Evolutionary conservation across 2,329 filamentous ascomycete species (phyloP), one percentile per base, ranked within the genome.

Genomic region (Aspergillus intermedius): DNA sequence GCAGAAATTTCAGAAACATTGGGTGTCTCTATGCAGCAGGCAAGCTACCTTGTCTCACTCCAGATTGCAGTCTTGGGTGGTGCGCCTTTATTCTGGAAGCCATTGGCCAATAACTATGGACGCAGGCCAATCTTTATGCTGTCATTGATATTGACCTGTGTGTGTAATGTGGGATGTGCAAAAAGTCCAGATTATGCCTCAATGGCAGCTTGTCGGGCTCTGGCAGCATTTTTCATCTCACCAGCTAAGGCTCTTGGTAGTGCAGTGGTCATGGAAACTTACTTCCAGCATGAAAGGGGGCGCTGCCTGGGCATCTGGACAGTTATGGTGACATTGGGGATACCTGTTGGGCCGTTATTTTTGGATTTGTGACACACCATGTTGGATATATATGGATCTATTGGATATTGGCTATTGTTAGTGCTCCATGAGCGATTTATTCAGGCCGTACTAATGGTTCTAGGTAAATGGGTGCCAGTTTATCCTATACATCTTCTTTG

Each of bases 351-450:
- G 10, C 64, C 65, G 1, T 63, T 19, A 65, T 69, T 22, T 64
- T 68, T 23, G 65, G 65, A 0, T 68, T 67, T 15, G 78, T 81
- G 0, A 71, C 75, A 1, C 66, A 76, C 47, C 70, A 75, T 8
- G 73, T 76, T 10, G 74, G 76, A 0, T 82, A 78, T 48, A 69
- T 75, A 13, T 82, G 79, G 79, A 80, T 81, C 23, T 82, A 78
- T 60, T 82, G 75, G 72, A 72, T 76, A 19, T 63, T 81, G 19
- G 77, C 77, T 1, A 81, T 82, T 37, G 75, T 78, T 52, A 63
- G 68, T 54, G 1, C 0, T 22, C 12, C 10, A 19, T 35, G 40
- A 4, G 15, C 1, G 9, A 23, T 25, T 25, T n/a, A 21, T 23
- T 17, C 0, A 7, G 4, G 5, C 21, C 3, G 21, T 39, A 60